Evolutionary conservation across 2,329 filamentous ascomycete genomes (phyloP), one percentile per base, ranked within the genome.

Genomic region (Apiospora phragmitis): DNA sequence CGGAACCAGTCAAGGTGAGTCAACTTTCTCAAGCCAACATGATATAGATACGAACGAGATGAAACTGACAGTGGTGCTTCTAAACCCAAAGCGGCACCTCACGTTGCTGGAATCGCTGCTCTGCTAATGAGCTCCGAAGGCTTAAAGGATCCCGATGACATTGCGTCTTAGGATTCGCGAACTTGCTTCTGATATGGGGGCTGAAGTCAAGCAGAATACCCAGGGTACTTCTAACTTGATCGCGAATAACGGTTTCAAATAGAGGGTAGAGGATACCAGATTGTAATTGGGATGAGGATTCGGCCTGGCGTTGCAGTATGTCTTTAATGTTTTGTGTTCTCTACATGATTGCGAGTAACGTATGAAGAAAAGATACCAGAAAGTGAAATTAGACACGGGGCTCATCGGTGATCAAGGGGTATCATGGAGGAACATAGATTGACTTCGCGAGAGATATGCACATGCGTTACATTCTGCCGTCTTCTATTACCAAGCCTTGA

Each of bases 91-190:
- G 70, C 70, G n/a, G 47, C 65, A 9, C 65, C 70, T 2, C 70
- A 71, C 51, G 62, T 71, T 18, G 68, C 70, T 7, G 70, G 70
- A 41, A 55, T 70, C 32, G 51, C 51, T 16, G 70, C 70, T 18
- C 62, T 65, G n/a, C 68, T 71, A 29, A 29, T 71, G 47, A 41
- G 68, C 41, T 32, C 18, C 11, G 65, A 67, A 35, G 65, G 65
- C 65, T 26, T 67, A 9, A 6, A 51, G 32, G 69, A 41, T 8
- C 43, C 45, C 5, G 62, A 65, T 18, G 66, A 35, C 16, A 65
- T 67, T 24, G 62, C 69, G 43, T n/a, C 18, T 4, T 4, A n/a
- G 49, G 24, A 42, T 70, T 35, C 43, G 45, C 47, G 11, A 24
- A 21, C 42, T 67, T 21, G 66, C 66, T 24, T n/a, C 24, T 16